These are phyloP conservation scores for Trametes gibbosa DNA, from an alignment of 768 basidiomycete genomes.

Conservation along the genomic window DNA sequence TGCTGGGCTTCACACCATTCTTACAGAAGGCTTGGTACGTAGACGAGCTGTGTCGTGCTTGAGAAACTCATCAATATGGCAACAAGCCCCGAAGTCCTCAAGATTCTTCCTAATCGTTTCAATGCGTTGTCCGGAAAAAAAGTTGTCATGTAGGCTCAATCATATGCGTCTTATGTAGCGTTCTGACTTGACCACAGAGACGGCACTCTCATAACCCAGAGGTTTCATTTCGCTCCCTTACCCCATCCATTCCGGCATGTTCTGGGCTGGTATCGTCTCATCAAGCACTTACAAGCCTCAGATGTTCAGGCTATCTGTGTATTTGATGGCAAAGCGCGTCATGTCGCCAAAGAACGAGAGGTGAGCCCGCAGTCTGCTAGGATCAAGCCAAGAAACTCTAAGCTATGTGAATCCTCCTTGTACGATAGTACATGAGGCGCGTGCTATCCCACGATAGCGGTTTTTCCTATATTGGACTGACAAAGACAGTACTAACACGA, in stretches of 20 bases:
- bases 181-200: slow-evolving; percentile 47
- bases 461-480: too few species aligned
- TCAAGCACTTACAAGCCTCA: slow-evolving; percentile 56
- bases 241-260: slow-evolving; percentile 69
- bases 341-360: slow-evolving; percentile 67
- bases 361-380: slow-evolving; percentile 35
- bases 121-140: slow-evolving; percentile 60
- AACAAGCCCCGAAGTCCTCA: slow-evolving; percentile 62
- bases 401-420: too few species aligned
- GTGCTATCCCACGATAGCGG: too few species aligned
- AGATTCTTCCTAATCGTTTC: slow-evolving; percentile 62
- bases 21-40: slow-evolving; percentile 59
- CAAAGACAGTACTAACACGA: background rate
- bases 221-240: slow-evolving; percentile 68
- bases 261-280: slow-evolving; percentile 73
- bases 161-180: background rate
- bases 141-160: slow-evolving; percentile 62
- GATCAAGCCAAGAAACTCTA: too few species aligned
- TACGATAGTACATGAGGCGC: too few species aligned
- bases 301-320: slow-evolving; percentile 67
- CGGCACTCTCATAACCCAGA: slow-evolving; percentile 82
- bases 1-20: slow-evolving; percentile 67
- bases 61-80: background rate
- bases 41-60: background rate
- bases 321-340: slow-evolving; percentile 74